These are phyloP conservation scores for Breynia disticha DNA, from an alignment of 441 rosid genomes.

Conservation along the genomic window DNA sequence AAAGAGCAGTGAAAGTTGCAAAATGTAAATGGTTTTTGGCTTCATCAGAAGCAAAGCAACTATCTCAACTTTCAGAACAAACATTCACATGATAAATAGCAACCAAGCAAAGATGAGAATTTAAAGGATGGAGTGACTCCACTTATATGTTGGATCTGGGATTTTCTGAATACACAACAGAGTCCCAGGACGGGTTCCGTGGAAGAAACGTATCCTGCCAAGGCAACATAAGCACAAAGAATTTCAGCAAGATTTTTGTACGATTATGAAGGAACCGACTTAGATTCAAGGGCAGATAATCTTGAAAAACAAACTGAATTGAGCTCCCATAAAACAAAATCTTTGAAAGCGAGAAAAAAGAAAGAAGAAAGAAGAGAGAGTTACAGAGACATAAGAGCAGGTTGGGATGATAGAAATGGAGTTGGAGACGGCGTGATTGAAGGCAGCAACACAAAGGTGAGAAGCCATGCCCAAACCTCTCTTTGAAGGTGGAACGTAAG, in stretches of 20 bases:
- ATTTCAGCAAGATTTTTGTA: background rate
- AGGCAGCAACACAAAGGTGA: conserved; percentile 59
- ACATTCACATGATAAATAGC: no score
- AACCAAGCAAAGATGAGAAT: no score
- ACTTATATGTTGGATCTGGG: conserved; percentile 31
- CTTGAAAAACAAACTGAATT: background rate
- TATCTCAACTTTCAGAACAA: no score
- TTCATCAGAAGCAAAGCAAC: no score
- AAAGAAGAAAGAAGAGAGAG: conserved; percentile 7
- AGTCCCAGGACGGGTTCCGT: conserved; percentile 45
- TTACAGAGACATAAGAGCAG: conserved; percentile 66
- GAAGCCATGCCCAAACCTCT: conserved; percentile 71
- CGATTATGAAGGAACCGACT: background rate
- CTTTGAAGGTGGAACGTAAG: conserved; percentile 62
- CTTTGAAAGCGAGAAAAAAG: background rate
- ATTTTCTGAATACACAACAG: conserved; percentile 36
- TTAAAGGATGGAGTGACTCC: no score
- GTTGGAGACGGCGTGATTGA: conserved; percentile 50
- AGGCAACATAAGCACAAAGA: background rate
- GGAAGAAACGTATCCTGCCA: conserved; percentile 66
- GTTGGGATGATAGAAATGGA: conserved; percentile 58
- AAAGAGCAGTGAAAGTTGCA: no score
- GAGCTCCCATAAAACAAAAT: background rate
- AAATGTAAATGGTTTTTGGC: no score
- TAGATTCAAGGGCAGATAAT: no score